A percentile compares a stretch with the other conserved stretches of the same genome.
Conservation (phyloP, 768 basidiomycete genomes). For the Lactifluus pinguis region DNA sequence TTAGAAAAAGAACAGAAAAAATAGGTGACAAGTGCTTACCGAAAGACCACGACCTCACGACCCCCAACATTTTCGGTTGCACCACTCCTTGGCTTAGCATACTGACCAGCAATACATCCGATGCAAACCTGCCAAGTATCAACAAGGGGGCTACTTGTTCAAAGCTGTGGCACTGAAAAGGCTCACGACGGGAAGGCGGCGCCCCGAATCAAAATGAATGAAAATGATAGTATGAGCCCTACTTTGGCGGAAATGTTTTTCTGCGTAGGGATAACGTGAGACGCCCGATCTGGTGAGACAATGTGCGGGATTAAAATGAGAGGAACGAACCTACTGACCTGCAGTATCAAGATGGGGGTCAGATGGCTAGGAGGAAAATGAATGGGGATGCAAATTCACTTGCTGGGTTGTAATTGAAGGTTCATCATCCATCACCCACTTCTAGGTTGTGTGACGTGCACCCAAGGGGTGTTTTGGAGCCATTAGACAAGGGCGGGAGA, state of each 20-base stretch:
- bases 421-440: too few species aligned
- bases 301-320: background rate
- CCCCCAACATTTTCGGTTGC: too few species aligned
- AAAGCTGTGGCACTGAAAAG: background rate
- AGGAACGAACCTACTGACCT: conserved; percentile 74
- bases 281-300: background rate
- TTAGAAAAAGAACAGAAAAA: too few species aligned
- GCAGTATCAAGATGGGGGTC: conserved; percentile 33
- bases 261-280: conserved; percentile 29
- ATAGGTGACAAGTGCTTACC: conserved; percentile 31
- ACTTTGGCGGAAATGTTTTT: conserved; percentile 84
- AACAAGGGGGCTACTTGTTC: background rate
- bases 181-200: conserved; percentile 80
- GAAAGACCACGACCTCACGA: conserved; percentile 74
- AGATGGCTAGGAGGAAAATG: too few species aligned
- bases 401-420: too few species aligned
- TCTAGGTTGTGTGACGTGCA: too few species aligned
- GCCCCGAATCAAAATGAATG: conserved; percentile 91
- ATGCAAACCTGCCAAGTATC: conserved; percentile 50
- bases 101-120: conserved; percentile 92
- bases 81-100: too few species aligned
- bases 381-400: too few species aligned
- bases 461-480: too few species aligned
- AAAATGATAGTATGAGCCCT: conserved; percentile 89
- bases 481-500: too few species aligned